Percentiles rank a stretch among this genome's conserved stretches.
phyloP scores from a whole-genome alignment of 2,329 filamentous ascomycete species.

The Cercospora sesami region DNA sequence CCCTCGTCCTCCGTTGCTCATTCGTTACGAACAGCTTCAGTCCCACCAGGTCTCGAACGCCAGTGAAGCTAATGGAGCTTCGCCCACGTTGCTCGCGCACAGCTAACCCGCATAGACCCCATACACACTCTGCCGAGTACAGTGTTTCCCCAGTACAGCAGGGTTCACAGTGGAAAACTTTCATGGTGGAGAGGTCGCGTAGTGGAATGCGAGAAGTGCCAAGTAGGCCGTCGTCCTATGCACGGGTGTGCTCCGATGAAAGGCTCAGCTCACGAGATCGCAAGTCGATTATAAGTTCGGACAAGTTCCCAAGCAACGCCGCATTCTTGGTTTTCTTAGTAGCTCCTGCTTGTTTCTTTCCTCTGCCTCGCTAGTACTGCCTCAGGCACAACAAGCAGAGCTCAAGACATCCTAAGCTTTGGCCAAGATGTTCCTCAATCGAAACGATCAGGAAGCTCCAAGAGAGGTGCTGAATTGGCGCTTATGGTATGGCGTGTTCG shows the following conservation, averaged over 20 bases:
- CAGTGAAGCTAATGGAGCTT: constrained; percentile 1
- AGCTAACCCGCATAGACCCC: constrained; percentile 14
- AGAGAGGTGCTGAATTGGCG: constrained; percentile 73
- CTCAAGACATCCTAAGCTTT: constrained; percentile 16
- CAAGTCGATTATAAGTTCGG: neutral
- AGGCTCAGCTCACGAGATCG: neutral
- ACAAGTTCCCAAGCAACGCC: constrained; percentile 11
- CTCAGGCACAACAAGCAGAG: neutral
- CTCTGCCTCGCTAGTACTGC: neutral
- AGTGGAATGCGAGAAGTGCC: neutral
- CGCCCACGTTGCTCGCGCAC: constrained; percentile 4
- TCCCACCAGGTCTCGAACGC: neutral
- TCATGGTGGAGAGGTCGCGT: neutral
- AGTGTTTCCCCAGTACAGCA: neutral
- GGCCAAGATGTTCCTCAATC: constrained; percentile 33
- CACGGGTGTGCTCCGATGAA: neutral
- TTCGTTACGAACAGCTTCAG: neutral
- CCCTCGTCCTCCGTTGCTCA: constrained; percentile 1
- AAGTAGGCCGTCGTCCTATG: neutral
- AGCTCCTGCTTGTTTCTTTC: constrained; percentile 10
- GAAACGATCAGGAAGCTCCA: constrained; percentile 57
- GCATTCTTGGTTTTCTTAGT: constrained; percentile 9
- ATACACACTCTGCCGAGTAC: constrained; percentile 6
- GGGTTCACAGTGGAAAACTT: neutral
- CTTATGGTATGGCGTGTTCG: constrained; percentile 71